Evolutionary conservation across 1,284 basidiomycete species (phyloP), one percentile per base, ranked within the genome.

Genomic region (Tilletia horrida): DNA sequence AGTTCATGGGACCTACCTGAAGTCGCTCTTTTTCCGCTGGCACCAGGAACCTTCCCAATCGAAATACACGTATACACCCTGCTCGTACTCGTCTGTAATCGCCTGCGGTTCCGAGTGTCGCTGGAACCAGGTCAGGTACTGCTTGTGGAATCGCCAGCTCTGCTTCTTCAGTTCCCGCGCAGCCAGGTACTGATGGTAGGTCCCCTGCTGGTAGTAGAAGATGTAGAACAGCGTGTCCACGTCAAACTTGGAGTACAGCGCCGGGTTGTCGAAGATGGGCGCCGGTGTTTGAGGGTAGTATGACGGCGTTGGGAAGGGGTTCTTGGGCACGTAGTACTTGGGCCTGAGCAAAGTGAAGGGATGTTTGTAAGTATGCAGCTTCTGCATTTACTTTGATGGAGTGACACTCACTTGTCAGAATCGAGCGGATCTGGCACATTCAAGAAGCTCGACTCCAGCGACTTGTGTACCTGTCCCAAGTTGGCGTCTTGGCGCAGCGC

Each of bases 61-160:
- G 72, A 82, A 81, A 72, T 81, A 83, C 45, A 81, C 76, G 31
- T 84, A 84, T 0, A 95, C 93, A 18, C 96, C 96, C 84, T 98
- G 93, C 84, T 99, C 96, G 82, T 97, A 99, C 83, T 98, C 96
- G 79, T 97, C 95, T 61, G 96, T 98, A 82, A 99, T 97, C 3
- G 92, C 93, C 82, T 96, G 93, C n/a, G 96, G 96, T 82, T 98
- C 94, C 25, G 92, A 94, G 80, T 97, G 93, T 65, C 96, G 88
- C 83, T 98, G 96, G 88, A 99, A 99, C 96, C 96, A 99, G 45
- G 96, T 64, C 71, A 98, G 84, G 83, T 97, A 99, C 84, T 98
- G 97, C 75, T 97, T 92, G 83, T 98, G 96, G 86, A 98, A 99
- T 66, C 96, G 89, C 96, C 96, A 99, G 67, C 92, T 94, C 83